Evolutionary conservation across 805 yeast genomes (phyloP), one percentile per base, ranked within the genome.

Genomic region (Cyberlindnera galapagoensis): DNA sequence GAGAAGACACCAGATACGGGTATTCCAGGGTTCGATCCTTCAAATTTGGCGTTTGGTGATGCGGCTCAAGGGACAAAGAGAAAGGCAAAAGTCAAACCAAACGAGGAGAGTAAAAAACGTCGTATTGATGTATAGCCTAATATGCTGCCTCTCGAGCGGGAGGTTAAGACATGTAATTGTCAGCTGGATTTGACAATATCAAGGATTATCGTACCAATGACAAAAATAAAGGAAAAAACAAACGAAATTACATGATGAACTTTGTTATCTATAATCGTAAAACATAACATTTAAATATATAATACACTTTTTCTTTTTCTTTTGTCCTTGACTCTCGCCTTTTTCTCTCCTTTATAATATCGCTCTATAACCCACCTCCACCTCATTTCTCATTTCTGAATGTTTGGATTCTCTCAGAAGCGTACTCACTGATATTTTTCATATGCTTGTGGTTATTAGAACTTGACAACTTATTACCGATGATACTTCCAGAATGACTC

Each of bases 11-110:
- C 80, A 0, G 67, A 72, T 12, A 65, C 74, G 34, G 92, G 92
- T 2, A 70, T 84, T 11, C 85, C 88, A 1, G 94, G 90, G 0
- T 81, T 83, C 49, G 82, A 80, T 43, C 60, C 81, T 8, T 60
- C 75, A 4, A 71, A 76, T 40, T 65, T 84, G 47, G 92, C 83
- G 4, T 67, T 77, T 30, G 79, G 67, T 36, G 33, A 49, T 46
- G 26, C 35, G 7, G 34, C 47, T 8, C 38, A 62, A 52, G 47
- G 54, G 35, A 33, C 42, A 6, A 55, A 52, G 45, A 63, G 62
- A 44, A 60, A 62, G 39, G 64, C 67, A 48, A 66, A 65, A 52
- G 24, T 29, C 7, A 53, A 47, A 33, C 30, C 35, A 15, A 34
- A 48, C 18, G 64, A 62, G 6, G 59, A 55, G 9, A 45, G 45